Evolutionary conservation across 2,329 filamentous ascomycete species (phyloP), one percentile per base, ranked within the genome.

Genomic region (Colletotrichum salicis): DNA sequence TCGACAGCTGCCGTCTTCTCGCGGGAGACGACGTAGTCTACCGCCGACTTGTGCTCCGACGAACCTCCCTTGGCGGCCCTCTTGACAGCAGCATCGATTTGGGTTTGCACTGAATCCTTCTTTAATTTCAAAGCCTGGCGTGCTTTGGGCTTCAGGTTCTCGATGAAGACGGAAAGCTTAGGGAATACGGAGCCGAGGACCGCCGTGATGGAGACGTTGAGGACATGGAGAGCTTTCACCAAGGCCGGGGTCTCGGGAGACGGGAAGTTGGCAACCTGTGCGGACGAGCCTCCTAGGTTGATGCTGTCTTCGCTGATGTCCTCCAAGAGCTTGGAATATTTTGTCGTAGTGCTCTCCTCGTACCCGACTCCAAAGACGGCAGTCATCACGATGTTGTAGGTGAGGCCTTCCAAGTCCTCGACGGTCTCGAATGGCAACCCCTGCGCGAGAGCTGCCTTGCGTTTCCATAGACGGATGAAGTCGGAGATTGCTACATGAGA

Each of bases 1-100:
- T n/a, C 57, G 7, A 31, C 15, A 5, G 62, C 62, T 4, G 62
- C 35, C 15, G n/a, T 31, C 6, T 12, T 58, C 11, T 64, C 52
- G 11, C 62, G 62, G 13, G 52, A 64, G 6, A 64, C 24, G 11
- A 64, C 52, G 11, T 58, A 64, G 13, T 64, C 62, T n/a, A 45
- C 62, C 3, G 62, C 62, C 35, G 62, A 64, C 33, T 19, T 19
- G 19, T 58, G 15, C 8, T 33, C 35, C 15, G 37, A 22, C 10
- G 33, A 37, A 11, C 37, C 19, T 8, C 62, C 22, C 22, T 24
- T 24, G 11, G 52, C 57, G 7, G 57, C n/a, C 12, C 31, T 64
- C 19, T 64, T 27, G n/a, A 58, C 52, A 0, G 62, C 37, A 5
- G 7, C 51, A 54, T 64, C 62, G 19, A 64, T 37, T 5, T 64